phyloP scores from a whole-genome alignment of 345 rosid genomes.

The Eucalyptus erythrocorys region DNA sequence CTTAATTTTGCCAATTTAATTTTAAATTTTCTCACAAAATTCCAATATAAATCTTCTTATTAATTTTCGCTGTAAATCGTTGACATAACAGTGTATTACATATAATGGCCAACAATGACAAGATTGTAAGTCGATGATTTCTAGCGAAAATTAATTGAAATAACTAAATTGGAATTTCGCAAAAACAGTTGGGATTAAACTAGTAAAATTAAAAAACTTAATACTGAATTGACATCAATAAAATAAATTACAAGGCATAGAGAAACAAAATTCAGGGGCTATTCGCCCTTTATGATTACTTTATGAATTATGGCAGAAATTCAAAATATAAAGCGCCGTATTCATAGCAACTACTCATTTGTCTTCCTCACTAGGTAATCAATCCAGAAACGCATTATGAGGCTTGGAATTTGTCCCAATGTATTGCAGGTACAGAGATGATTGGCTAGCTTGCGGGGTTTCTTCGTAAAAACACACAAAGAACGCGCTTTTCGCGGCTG shows the following conservation, averaged over 20 bases:
- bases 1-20: fast-evolving
- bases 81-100: neutral
- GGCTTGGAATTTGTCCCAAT: neutral
- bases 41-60: fast-evolving
- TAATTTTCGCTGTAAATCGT: fast-evolving
- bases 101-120: neutral
- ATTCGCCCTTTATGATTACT: neutral
- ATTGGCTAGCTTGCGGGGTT: neutral
- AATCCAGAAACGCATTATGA: neutral
- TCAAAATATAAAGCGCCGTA: neutral
- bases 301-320: neutral
- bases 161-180: fast-evolving
- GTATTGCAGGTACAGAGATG: neutral
- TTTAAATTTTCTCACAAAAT: fast-evolving
- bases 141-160: fast-evolving
- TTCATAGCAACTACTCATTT: neutral
- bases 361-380: neutral
- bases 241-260: neutral
- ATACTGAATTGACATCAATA: neutral
- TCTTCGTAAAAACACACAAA: neutral
- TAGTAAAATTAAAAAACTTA: neutral
- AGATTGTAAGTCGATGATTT: fast-evolving
- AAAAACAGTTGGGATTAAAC: neutral
- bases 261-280: neutral
- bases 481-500: neutral